Base-by-base conservation (phyloP, 768 basidiomycete genomes). In the Phaffia tasmanica region DNA sequence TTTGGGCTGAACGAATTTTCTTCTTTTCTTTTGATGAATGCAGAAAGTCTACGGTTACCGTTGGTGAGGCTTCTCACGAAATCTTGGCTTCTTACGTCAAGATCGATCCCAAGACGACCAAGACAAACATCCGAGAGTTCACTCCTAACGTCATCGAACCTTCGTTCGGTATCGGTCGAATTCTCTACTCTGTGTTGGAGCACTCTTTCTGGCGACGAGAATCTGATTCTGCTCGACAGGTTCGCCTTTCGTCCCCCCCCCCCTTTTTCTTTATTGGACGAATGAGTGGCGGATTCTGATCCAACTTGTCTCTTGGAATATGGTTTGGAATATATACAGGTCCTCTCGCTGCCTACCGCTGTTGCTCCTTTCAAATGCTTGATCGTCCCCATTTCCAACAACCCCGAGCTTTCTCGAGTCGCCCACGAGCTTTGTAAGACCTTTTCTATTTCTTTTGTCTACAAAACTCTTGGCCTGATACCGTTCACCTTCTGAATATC, bases 111-210 rank as follows among this genome's bases (percentile, higher is more conserved):
- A 89, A 86, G 79, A 87, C 86, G 50, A 84, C 91, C 75, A 94
- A 92, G 74, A 88, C 91, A 73, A 85, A 86, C 46, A 92, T 89
- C 71, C 89, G 94, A 70, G 93, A 97, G 78, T 95, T 83, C 78
- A 90, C 85, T 64, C 95, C 94, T 48, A 98, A 97, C 77, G 95
- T 99, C 76, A 94, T 98, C 76, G 94, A 97, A 76, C 93, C 95
- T 27, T 99, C 95, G 4, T 95, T 97, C 77, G 94, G 95, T 68
- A 84, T 98, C 71, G 94, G 94, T 63, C 90, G 94, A 63, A 95
- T 98, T 72, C 80, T 97, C 56, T 97, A 97, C 77, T 85, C 84
- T 32, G 81, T 98, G 61, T 84, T 99, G 46, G 95, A 99, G 77
- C 95, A 98, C 80, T 85, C 83, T 72, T 99, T 86, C 81, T 98